Evolutionary conservation across 1,284 basidiomycete genomes (phyloP).

Genomic region (Cryptococcus deneoformans): DNA sequence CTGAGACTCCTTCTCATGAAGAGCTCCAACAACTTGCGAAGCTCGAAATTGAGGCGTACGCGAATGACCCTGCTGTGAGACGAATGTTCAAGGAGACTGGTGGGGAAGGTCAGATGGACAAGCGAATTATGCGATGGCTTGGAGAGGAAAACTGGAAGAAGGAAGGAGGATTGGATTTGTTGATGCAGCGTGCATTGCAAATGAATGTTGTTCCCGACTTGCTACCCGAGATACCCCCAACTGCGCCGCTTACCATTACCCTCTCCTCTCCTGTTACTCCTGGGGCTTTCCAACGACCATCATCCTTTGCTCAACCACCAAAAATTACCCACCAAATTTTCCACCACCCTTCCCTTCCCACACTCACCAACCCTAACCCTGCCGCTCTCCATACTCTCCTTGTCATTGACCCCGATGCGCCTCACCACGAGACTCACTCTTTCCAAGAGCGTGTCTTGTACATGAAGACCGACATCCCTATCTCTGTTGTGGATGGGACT

Average conservation of each 20-base stretch:
- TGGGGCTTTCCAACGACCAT: conserved; percentile 62
- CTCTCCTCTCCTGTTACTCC: conserved; percentile 60
- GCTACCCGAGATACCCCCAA: conserved; percentile 67
- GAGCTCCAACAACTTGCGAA: conserved; percentile 21
- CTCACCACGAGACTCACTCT: conserved; percentile 61
- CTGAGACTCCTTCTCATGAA: conserved; percentile 10
- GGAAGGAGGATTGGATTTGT: conserved; percentile 74
- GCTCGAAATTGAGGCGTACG: conserved; percentile 37
- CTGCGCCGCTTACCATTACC: conserved; percentile 36
- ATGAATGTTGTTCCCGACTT: conserved; percentile 90
- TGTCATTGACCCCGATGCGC: conserved; percentile 85
- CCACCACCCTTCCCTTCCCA: conserved; percentile 21
- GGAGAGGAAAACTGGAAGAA: conserved; percentile 81
- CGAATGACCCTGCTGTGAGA: conserved; percentile 43
- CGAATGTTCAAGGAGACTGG: conserved; percentile 34
- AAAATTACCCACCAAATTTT: conserved; percentile 24
- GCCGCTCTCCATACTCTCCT: conserved; percentile 83
- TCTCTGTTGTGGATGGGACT: conserved; percentile 61
- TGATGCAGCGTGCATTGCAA: conserved; percentile 88
- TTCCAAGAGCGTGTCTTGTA: conserved; percentile 81
- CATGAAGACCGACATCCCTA: conserved; percentile 79
- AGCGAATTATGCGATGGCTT: conserved; percentile 72
- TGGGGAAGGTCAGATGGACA: conserved; percentile 46
- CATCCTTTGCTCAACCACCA: conserved; percentile 49
- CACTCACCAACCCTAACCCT: conserved; percentile 58